A percentile compares a stretch with the other conserved stretches of the same genome.
Conservation (phyloP, 1,284 basidiomycete species). For the Schizopora paradoxa region DNA sequence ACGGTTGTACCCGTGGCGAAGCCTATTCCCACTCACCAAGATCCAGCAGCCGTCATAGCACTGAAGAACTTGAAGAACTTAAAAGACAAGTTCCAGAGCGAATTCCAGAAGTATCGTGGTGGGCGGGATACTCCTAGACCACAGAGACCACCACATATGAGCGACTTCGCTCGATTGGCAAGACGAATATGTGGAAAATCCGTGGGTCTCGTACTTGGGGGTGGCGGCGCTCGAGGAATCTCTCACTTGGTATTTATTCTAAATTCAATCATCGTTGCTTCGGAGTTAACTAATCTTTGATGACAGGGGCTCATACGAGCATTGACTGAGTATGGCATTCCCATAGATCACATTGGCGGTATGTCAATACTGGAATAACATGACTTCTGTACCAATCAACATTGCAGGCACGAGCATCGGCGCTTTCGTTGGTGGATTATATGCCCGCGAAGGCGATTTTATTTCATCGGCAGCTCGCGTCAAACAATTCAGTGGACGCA, state of each 20-base stretch:
- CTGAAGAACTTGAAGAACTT: conserved; percentile 84
- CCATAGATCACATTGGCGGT: conserved; percentile 88
- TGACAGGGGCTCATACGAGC: conserved; percentile 82
- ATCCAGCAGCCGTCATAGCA: conserved; percentile 86
- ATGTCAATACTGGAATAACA: conserved; percentile 20
- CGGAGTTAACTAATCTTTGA: not conserved
- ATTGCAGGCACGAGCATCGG: conserved; percentile 80
- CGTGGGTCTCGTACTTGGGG: conserved; percentile 92
- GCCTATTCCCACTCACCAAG: conserved; percentile 50
- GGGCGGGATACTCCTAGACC: conserved; percentile 61
- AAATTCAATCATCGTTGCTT: conserved; percentile 14
- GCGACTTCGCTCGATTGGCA: conserved; percentile 92
- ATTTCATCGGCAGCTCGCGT: conserved; percentile 81
- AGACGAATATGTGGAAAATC: conserved; percentile 89
- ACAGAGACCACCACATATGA: conserved; percentile 75
- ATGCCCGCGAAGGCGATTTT: conserved; percentile 90
- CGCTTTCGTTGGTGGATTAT: conserved; percentile 91
- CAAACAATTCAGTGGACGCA: conserved; percentile 88
- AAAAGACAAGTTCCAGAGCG: conserved; percentile 86
- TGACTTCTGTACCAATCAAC: conserved; percentile 11
- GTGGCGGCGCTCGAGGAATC: conserved; percentile 93
- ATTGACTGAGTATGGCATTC: conserved; percentile 87
- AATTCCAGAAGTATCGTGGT: conserved; percentile 83
- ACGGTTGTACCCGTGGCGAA: conserved; percentile 64
- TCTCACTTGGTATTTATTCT: conserved; percentile 72